These are phyloP conservation scores for Podospora sp. DNA, from an alignment of 495 filamentous ascomycete genomes.

Conservation along the genomic window DNA sequence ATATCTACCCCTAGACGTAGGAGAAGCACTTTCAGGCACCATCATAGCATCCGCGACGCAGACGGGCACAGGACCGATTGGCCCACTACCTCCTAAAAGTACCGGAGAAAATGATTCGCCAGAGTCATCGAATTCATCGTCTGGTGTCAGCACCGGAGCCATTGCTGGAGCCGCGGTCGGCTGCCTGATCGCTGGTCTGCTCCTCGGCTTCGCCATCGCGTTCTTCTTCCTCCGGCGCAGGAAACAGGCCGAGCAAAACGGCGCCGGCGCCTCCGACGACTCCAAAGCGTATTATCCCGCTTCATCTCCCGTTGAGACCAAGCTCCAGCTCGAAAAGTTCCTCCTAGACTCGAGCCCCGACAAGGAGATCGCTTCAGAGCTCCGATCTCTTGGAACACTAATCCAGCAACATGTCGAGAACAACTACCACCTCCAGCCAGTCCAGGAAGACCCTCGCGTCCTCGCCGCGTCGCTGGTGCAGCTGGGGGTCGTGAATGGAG, in stretches of 20 bases:
- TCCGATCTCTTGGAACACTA: conserved; percentile 31
- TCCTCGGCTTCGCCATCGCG: conserved; percentile 28
- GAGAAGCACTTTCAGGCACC: no score
- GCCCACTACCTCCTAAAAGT: background rate
- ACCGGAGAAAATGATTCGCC: background rate
- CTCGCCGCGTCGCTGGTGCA: conserved; percentile 29
- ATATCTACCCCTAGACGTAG: no score
- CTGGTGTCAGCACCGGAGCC: conserved; percentile 17
- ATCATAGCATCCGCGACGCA: no score
- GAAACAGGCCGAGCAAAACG: background rate
- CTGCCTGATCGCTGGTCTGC: conserved; percentile 31
- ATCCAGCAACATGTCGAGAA: conserved; percentile 40
- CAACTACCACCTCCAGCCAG: conserved; percentile 37
- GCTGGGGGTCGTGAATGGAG: conserved; percentile 31
- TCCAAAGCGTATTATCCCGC: conserved; percentile 17
- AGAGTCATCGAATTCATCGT: background rate
- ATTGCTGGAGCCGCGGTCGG: conserved; percentile 35
- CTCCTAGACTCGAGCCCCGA: conserved; percentile 38
- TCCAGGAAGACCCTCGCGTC: conserved; percentile 23
- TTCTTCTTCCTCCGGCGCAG: conserved; percentile 11
- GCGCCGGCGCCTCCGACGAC: background rate
- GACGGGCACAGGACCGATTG: no score
- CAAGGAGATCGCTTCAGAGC: conserved; percentile 34
- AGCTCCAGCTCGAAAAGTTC: conserved; percentile 32
- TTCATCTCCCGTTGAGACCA: conserved; percentile 9